phyloP scores from a whole-genome alignment of 2,329 filamentous ascomycete genomes.

The Mariannaea elegans region DNA sequence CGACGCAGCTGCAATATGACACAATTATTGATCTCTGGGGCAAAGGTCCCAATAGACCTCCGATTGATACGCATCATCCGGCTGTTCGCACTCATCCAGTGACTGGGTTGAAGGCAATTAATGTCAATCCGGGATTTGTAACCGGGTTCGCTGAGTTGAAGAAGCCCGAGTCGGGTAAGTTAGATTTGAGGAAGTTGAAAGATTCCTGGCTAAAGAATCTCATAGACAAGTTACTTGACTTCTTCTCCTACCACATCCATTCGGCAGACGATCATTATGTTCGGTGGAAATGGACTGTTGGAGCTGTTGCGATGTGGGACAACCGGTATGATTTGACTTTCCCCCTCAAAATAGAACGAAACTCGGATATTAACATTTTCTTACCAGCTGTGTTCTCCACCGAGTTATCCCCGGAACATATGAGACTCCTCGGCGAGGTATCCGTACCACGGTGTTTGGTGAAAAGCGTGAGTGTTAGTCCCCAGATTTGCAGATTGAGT shows the following conservation, averaged over 20 bases:
- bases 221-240: slow-evolving; percentile 49
- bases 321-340: slow-evolving; percentile 41
- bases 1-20: slow-evolving; percentile 16
- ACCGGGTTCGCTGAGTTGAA: slow-evolving; percentile 60
- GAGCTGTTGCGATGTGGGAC: slow-evolving; percentile 61
- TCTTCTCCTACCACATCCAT: slow-evolving; percentile 57
- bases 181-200: too few relatives aligned
- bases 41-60: slow-evolving; percentile 43
- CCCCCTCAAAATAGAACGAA: neutral
- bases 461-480: slow-evolving; percentile 16
- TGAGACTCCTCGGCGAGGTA: slow-evolving; percentile 22
- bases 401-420: slow-evolving; percentile 28
- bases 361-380: neutral
- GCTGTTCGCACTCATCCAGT: slow-evolving; percentile 59
- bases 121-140: slow-evolving; percentile 57
- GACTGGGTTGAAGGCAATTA: slow-evolving; percentile 55
- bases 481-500: neutral
- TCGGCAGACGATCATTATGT: slow-evolving; percentile 60
- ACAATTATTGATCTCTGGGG: slow-evolving; percentile 22
- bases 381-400: slow-evolving; percentile 17
- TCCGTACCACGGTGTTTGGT: slow-evolving; percentile 23
- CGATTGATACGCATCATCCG: slow-evolving; percentile 58
- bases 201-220: too few relatives aligned
- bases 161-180: slow-evolving; percentile 56
- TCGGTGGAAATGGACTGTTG: slow-evolving; percentile 59